Conservation (phyloP, 495 filamentous ascomycete species). For the Delitschia confertaspora region DNA sequence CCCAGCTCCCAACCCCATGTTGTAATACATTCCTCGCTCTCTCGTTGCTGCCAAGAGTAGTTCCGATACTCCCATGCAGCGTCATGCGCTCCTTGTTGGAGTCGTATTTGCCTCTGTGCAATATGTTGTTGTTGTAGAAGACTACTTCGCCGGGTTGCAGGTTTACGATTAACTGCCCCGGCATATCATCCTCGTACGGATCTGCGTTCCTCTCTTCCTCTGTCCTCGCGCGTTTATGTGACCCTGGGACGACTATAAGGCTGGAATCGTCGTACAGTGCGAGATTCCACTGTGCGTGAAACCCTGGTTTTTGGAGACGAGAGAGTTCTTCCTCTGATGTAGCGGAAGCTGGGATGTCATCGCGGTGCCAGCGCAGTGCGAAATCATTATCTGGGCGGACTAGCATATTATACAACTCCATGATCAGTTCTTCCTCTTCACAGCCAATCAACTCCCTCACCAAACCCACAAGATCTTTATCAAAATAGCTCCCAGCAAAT, state of each 20-base stretch:
- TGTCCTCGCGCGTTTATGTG: constrained; percentile 58
- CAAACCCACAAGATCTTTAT: constrained; percentile 45
- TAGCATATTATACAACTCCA: constrained; percentile 76
- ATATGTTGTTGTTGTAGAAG: constrained; percentile 83
- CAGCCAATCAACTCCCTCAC: constrained; percentile 49
- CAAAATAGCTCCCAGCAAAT: constrained; percentile 62
- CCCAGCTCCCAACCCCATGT: constrained; percentile 74
- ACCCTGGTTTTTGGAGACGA: constrained; percentile 27
- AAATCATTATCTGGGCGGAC: constrained; percentile 58
- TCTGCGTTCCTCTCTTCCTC: constrained; percentile 52
- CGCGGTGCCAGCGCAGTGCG: constrained; percentile 66
- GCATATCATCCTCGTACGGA: constrained; percentile 48
- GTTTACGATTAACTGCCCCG: constrained; percentile 52
- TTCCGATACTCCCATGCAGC: constrained; percentile 71
- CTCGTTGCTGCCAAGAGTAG: constrained; percentile 43
- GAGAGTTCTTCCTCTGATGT: constrained; percentile 47
- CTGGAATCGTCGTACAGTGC: constrained; percentile 58
- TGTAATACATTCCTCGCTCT: constrained; percentile 74
- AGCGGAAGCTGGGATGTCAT: constrained; percentile 57
- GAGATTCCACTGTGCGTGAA: constrained; percentile 72
- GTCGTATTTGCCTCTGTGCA: constrained; percentile 70
- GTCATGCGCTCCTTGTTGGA: constrained; percentile 54
- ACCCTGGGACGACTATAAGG: constrained; percentile 62
- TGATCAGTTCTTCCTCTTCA: constrained; percentile 46
- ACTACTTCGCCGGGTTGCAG: constrained; percentile 64